Evolutionary conservation across 352 stramenopile species (phyloP).

Genomic region (Phytophthora sojae): DNA sequence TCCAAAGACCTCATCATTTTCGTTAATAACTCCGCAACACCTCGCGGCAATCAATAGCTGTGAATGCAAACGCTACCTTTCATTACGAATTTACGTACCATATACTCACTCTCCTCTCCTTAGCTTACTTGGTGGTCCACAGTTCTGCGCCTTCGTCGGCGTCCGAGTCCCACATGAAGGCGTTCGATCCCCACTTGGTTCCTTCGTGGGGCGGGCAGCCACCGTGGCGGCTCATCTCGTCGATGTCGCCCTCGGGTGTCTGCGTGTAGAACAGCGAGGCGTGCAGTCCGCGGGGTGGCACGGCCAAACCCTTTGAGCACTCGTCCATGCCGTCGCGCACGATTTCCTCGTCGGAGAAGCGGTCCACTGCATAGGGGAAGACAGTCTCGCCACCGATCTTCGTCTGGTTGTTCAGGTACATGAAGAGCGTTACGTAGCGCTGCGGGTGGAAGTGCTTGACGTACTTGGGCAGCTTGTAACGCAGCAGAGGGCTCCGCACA

Average conservation of each 20-base stretch:
- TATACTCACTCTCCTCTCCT: neutral
- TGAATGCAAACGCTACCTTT: slow-evolving; percentile 22
- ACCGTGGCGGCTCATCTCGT: slow-evolving; percentile 80
- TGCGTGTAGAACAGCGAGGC: slow-evolving; percentile 86
- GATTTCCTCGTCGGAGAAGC: slow-evolving; percentile 73
- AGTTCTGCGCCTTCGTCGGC: slow-evolving; percentile 80
- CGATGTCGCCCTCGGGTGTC: slow-evolving; percentile 74
- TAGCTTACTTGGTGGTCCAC: slow-evolving; percentile 78
- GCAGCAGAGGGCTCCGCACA: slow-evolving; percentile 34
- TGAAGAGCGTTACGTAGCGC: slow-evolving; percentile 96
- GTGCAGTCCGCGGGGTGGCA: slow-evolving; percentile 73
- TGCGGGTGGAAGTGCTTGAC: slow-evolving; percentile 90
- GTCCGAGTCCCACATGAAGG: slow-evolving; percentile 88
- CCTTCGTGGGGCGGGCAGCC: slow-evolving; percentile 84
- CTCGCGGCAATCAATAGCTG: slow-evolving; percentile 19
- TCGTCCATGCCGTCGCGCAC: slow-evolving; percentile 79
- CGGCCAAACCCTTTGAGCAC: slow-evolving; percentile 76
- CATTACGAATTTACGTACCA: slow-evolving; percentile 26
- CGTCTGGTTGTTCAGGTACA: slow-evolving; percentile 97
- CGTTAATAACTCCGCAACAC: slow-evolving; percentile 32
- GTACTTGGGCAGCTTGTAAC: slow-evolving; percentile 73
- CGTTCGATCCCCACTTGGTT: slow-evolving; percentile 84
- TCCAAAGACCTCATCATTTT: slow-evolving; percentile 64
- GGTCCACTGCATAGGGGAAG: slow-evolving; percentile 90
- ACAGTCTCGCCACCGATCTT: slow-evolving; percentile 96